Percentiles rank a stretch among this genome's conserved stretches.
phyloP scores from a whole-genome alignment of 129 eudicot genomes.

The Flaveria trinervia region DNA sequence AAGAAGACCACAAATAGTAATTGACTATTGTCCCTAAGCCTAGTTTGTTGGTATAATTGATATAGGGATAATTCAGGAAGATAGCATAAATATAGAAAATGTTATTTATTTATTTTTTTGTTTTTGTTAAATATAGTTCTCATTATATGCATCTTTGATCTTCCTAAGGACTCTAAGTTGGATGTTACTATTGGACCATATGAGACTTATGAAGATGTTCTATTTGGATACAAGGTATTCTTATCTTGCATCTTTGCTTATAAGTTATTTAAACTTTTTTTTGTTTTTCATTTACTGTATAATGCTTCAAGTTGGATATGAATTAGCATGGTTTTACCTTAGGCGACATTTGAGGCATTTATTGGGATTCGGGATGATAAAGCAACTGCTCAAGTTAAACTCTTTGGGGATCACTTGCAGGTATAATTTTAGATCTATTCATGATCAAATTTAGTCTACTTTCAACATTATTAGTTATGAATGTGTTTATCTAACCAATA shows the following conservation, averaged over 20 bases:
- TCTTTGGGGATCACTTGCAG: constrained; percentile 85
- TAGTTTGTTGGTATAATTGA: not conserved
- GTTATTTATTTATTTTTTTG: not conserved
- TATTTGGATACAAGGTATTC: constrained; percentile 92
- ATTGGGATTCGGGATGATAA: constrained; percentile 87
- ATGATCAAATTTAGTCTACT: not conserved
- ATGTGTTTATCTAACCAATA: constrained; percentile 18
- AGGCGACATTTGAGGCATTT: constrained; percentile 99
- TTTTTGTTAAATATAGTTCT: constrained; percentile 1
- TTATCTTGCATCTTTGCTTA: constrained; percentile 1
- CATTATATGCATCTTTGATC: constrained; percentile 16
- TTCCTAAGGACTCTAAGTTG: constrained; percentile 81
- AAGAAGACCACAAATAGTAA: not conserved
- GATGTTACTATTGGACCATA: constrained; percentile 97
- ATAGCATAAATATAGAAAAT: not conserved
- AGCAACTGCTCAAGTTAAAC: constrained; percentile 88
- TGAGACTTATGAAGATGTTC: constrained; percentile 89
- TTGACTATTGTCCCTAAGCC: not conserved
- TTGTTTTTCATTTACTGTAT: not conserved
- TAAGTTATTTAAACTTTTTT: not conserved
- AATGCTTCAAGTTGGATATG: not conserved
- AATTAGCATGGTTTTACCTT: not conserved
- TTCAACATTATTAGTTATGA: not conserved
- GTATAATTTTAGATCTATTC: constrained; percentile 32
- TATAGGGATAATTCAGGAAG: not conserved